Percentiles rank a stretch among this genome's conserved stretches.
phyloP scores from a whole-genome alignment of 306 rosid species.

The Gillenia trifoliata region DNA sequence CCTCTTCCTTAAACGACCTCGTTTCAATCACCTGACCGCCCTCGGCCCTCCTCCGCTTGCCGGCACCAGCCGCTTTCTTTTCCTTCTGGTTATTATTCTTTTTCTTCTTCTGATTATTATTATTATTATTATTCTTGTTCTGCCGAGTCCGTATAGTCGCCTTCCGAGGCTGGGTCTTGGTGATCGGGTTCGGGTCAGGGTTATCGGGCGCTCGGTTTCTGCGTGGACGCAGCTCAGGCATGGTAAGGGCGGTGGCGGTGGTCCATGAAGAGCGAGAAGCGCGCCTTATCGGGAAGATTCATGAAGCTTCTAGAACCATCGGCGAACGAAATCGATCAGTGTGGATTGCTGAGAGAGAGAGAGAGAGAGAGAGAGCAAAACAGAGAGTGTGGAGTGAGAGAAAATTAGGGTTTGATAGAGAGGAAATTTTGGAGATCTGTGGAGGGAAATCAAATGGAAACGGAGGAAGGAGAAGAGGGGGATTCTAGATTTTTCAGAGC shows the following conservation, averaged over 20 bases:
- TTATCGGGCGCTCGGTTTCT: conserved; percentile 19
- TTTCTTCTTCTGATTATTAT: conserved; percentile 30
- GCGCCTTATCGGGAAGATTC: conserved; percentile 20
- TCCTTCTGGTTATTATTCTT: not conserved
- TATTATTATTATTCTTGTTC: conserved; percentile 17
- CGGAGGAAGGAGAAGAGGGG: not conserved
- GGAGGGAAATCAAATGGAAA: conserved; percentile 39
- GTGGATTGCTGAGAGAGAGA: not conserved
- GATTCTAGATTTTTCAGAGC: conserved; percentile 26
- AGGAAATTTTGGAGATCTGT: conserved; percentile 41
- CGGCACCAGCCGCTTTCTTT: not conserved
- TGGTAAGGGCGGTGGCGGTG: conserved; percentile 29
- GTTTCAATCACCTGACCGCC: not conserved
- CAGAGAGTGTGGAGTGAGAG: not conserved
- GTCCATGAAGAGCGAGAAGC: conserved; percentile 37
- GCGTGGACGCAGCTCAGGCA: conserved; percentile 59
- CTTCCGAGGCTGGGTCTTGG: conserved; percentile 3
- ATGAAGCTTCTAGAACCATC: conserved; percentile 35
- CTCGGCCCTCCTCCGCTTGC: not conserved
- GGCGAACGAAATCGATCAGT: conserved; percentile 10
- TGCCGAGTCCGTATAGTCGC: conserved; percentile 24
- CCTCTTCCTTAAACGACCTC: conserved; percentile 28
- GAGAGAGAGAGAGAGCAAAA: not conserved
- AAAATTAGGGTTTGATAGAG: conserved; percentile 26
- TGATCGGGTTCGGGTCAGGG: conserved; percentile 28